Percentiles rank a stretch among this genome's conserved stretches.
Evolutionary conservation across 139 green algal genomes (phyloP).

Genomic region (Spirogloea muscicola): DNA sequence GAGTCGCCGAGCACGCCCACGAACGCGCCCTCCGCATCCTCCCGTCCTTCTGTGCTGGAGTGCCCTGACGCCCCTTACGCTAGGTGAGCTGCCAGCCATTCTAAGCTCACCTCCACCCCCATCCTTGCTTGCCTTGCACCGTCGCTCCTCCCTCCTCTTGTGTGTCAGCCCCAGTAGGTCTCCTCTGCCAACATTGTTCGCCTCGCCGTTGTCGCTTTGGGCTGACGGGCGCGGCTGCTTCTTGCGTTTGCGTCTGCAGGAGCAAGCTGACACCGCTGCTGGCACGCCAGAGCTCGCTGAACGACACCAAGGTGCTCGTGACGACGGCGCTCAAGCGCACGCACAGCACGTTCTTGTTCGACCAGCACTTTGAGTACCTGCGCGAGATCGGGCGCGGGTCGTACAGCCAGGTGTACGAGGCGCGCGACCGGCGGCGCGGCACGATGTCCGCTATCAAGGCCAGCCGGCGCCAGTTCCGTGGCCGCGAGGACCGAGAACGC

Average conservation of each 20-base stretch:
- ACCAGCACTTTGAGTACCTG: conserved; percentile 74
- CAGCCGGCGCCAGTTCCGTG: conserved; percentile 36
- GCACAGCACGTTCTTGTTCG: conserved; percentile 61
- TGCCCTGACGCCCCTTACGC: conserved; percentile 28
- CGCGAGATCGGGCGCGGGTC: conserved; percentile 57
- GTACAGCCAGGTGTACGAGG: conserved; percentile 62
- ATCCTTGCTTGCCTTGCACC: too few relatives aligned
- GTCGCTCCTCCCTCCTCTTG: too few relatives aligned
- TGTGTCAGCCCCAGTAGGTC: too few relatives aligned
- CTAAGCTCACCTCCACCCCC: too few relatives aligned
- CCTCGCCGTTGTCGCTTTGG: too few relatives aligned
- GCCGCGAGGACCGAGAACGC: conserved; percentile 34
- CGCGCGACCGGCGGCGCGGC: conserved; percentile 51
- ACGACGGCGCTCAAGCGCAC: conserved; percentile 59
- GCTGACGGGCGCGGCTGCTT: too few relatives aligned
- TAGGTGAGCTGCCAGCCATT: conserved; percentile 10
- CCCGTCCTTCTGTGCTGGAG: conserved; percentile 2
- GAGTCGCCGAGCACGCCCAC: conserved; percentile 28
- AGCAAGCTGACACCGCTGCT: too few relatives aligned
- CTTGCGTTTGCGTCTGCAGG: too few relatives aligned
- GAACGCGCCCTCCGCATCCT: neutral
- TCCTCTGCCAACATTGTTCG: too few relatives aligned
- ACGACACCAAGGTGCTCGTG: conserved; percentile 61
- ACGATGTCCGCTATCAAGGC: conserved; percentile 62
- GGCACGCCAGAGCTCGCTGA: conserved; percentile 41